Conservation (phyloP, 331 rosid genomes). For the Malus hybrid region DNA sequence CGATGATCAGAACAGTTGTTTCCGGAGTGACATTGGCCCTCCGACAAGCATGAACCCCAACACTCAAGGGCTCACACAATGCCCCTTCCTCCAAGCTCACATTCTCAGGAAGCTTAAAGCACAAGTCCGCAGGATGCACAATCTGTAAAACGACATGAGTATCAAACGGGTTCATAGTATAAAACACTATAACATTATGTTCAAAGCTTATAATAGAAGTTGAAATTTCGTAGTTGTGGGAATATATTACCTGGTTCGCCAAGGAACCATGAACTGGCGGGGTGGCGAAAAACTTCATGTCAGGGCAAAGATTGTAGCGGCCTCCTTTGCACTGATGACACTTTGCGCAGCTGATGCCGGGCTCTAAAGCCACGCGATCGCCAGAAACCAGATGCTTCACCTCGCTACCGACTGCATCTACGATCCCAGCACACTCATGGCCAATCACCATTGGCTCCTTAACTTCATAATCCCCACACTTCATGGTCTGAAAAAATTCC, state of each 20-base stretch:
- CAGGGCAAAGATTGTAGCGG: conserved; percentile 73
- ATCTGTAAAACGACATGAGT: conserved; percentile 19
- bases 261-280: conserved; percentile 87
- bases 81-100: conserved; percentile 93
- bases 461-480: conserved; percentile 60
- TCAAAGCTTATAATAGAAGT: background rate
- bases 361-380: conserved; percentile 80
- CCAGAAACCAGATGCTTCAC: conserved; percentile 51
- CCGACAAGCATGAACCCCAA: conserved; percentile 85
- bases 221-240: background rate
- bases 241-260: conserved; percentile 37
- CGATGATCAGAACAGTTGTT: conserved; percentile 65
- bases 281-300: conserved; percentile 84
- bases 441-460: conserved; percentile 92
- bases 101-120: conserved; percentile 72
- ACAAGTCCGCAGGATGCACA: conserved; percentile 84
- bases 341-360: conserved; percentile 79
- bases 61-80: conserved; percentile 86
- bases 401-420: conserved; percentile 65
- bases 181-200: background rate
- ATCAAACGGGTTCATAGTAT: background rate
- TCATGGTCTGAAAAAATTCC: conserved; percentile 37
- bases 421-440: conserved; percentile 87
- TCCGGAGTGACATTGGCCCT: conserved; percentile 65
- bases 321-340: conserved; percentile 67